Evolutionary conservation across 108 stramenopile species (phyloP), one percentile per base, ranked within the genome.

Genomic region (Nitzschia sp.): DNA sequence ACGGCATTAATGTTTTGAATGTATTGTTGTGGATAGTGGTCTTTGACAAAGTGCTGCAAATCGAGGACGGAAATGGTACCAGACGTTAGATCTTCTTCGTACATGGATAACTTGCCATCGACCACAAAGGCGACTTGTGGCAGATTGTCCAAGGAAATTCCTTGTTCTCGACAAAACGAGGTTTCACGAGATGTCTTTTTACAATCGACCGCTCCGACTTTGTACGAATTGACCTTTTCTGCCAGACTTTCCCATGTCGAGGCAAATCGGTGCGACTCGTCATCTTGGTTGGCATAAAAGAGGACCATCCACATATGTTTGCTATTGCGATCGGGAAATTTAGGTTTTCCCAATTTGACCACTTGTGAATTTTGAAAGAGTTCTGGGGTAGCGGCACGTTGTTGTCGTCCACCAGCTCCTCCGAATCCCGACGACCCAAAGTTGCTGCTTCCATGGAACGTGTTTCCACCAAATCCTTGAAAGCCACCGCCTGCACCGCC

Each of bases 141-240:
- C n/a, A 88, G 51, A 12, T 72, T 62, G 12, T 61, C 55, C 12
- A 59, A 41, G 41, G 79, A 75, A 42, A 74, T 67, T 12, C 72
- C 70, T 26, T 75, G 20, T 41, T 82, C 71, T 24, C 53, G 22
- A 66, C 91, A 92, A 69, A 87, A 92, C n/a, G 51, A 54, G 17
- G 73, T 21, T 43, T 83, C 79, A n/a, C 60, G 62, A 20, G 29
- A 20, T 11, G 58, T 65, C 54, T 66, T 71, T 40, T 57, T 57
- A 71, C 91, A 92, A 55, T 92, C 85, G n/a, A 92, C 73, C 0
- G 91, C 88, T 12, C 91, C 91, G 24, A 92, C 75, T 70, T 86
- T 89, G 78, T 83, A 91, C 3, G 65, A 10, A 22, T 81, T 80
- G 11, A 65, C 66, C 60, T 86, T 85, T 73, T 85, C 70, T 40